Base-by-base conservation (phyloP, 2,329 filamentous ascomycete genomes). In the Colletotrichum sp. region DNA sequence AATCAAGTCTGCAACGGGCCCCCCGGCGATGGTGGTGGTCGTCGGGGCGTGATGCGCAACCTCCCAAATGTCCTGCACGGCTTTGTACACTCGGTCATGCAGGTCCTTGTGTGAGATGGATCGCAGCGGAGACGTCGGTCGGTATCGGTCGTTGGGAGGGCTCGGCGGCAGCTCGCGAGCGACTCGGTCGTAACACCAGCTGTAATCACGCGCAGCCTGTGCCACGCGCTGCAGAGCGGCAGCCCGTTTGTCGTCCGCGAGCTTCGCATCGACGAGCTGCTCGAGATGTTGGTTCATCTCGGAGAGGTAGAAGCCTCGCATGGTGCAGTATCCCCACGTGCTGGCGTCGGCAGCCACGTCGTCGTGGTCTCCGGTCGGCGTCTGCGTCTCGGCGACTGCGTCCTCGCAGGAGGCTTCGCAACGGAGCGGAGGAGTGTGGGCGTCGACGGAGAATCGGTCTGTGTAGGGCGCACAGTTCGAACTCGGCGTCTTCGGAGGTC, bases 21-120 rank as follows among this genome's bases (percentile, higher is more conserved):
- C 22, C 0, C 25, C 25, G 22, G 6, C 10, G 25, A 16, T n/a
- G 55, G 55, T 8, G 55, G 13, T 27, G 22, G 55, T 16, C 6
- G 55, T 58, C 5, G 55, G 22, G 0, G 7, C 55, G 55, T 58
- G 55, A 16, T 58, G 22, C 55, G 55, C 55, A 58, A 28, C 22
- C 55, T 58, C 55, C 55, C 55, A 58, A 25, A 58, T 58, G 55
- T 58, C 55, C 12, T 58, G 55, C 55, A 58, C 55, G 55, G 55
- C 55, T 58, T 58, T 58, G 55, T 4, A 58, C 0, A 58, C 55
- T 12, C 55, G 55, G 25, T 58, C 55, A 9, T 58, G 55, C 25
- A 58, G 55, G 55, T 28, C 55, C 55, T 58, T 58, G 55, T 58
- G 25, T 22, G 55, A 58, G 7, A 58, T 58, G 25, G 55, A 58